Evolutionary conservation across 2,329 filamentous ascomycete species (phyloP).

Genomic region (Leptographium flavum): DNA sequence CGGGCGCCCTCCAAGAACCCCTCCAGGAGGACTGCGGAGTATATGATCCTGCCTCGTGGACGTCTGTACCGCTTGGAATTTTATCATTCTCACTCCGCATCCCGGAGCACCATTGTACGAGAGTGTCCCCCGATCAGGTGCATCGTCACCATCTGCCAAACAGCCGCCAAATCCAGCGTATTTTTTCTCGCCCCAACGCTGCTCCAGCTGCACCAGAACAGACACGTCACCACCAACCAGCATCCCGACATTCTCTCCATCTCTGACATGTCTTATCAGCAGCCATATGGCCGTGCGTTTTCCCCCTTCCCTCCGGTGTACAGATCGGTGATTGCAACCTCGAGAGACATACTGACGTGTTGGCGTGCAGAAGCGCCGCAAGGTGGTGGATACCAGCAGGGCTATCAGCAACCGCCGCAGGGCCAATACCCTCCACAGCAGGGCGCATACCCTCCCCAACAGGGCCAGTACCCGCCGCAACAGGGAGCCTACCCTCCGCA

Average conservation of each 20-base stretch:
- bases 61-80: too few relatives aligned
- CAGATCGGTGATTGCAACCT: neutral
- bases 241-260: too few relatives aligned
- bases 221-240: neutral
- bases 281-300: slow-evolving; percentile 21
- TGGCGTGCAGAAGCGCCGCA: slow-evolving; percentile 6
- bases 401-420: slow-evolving; percentile 11
- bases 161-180: too few relatives aligned
- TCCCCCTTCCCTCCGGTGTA: neutral
- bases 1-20: too few relatives aligned
- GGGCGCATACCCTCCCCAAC: slow-evolving; percentile 21
- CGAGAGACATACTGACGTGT: neutral
- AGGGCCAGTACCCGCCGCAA: slow-evolving; percentile 15
- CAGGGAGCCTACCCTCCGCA: slow-evolving; percentile 11
- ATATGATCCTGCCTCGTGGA: too few relatives aligned
- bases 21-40: too few relatives aligned
- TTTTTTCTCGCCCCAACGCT: too few relatives aligned
- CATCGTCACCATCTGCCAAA: too few relatives aligned
- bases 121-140: too few relatives aligned
- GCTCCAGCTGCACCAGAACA: too few relatives aligned
- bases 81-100: too few relatives aligned
- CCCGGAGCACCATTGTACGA: too few relatives aligned
- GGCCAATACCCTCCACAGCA: slow-evolving; percentile 6
- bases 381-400: slow-evolving; percentile 9
- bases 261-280: slow-evolving; percentile 24